phyloP scores from a whole-genome alignment of 1,284 basidiomycete species.

The Lentinus polychrous region DNA sequence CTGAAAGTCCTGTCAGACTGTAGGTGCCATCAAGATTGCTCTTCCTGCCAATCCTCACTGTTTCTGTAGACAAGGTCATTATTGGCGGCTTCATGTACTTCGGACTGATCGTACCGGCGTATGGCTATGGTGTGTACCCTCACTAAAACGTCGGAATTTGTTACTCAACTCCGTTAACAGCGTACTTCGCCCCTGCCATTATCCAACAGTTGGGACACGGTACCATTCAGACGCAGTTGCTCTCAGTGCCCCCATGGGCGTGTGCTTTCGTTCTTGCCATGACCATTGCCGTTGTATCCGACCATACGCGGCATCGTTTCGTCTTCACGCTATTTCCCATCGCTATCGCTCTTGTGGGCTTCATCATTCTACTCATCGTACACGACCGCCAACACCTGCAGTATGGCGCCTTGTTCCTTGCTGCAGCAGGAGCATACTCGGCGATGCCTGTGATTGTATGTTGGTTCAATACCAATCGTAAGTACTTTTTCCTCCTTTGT shows the following conservation, averaged over 20 bases:
- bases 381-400: constrained; percentile 16
- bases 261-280: constrained; percentile 20
- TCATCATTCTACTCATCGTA: constrained; percentile 15
- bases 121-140: constrained; percentile 15
- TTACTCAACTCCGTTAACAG: constrained; percentile 4
- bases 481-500: constrained; percentile 2
- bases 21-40: constrained; percentile 8
- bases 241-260: constrained; percentile 40
- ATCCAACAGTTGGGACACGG: constrained; percentile 34
- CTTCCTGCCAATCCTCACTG: too few species aligned
- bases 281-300: constrained; percentile 16
- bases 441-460: constrained; percentile 21
- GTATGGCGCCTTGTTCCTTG: constrained; percentile 22
- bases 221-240: constrained; percentile 36
- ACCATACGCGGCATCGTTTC: constrained; percentile 16
- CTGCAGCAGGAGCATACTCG: constrained; percentile 18
- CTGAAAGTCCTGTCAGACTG: constrained; percentile 17
- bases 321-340: constrained; percentile 14
- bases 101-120: constrained; percentile 19
- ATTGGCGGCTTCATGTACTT: constrained; percentile 21
- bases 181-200: constrained; percentile 24
- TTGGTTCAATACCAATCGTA: constrained; percentile 23
- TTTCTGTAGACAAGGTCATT: constrained; percentile 15
- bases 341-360: constrained; percentile 14
- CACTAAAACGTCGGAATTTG: background rate